Evolutionary conservation across 2,329 filamentous ascomycete species (phyloP), one percentile per base, ranked within the genome.

Genomic region (Nemania bipapillata): DNA sequence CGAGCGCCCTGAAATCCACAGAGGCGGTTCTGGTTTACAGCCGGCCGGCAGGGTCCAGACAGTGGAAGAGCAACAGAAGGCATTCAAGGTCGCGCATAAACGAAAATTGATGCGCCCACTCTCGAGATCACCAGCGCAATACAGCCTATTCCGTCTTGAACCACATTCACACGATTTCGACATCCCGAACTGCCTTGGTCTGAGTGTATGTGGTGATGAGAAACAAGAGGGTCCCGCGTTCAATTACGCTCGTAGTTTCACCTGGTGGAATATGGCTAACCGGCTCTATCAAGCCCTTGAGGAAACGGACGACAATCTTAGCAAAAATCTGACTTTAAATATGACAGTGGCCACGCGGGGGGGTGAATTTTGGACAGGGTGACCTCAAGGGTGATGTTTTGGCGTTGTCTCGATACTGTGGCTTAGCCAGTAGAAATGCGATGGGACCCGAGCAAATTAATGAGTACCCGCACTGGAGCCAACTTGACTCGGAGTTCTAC

Each of bases 261-360:
- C 71, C 11, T 73, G 71, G 71, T 69, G 70, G 60, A 66, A 73
- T 26, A 57, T 73, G 53, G 63, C 71, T 2, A 69, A 65, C 22
- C 63, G 63, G 5, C 37, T 73, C 1, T 56, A 69, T 47, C 28
- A 55, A 35, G 54, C 63, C 11, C 69, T 73, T 20, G 57, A 68
- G 32, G 50, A 22, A 22, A 53, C 67, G 0, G 54, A 63, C 11
- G 30, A 55, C 17, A 65, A 60, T 22, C 32, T 70, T n/a, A 15
- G n/a, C 4, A 4, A n/a, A 7, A 49, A 63, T 17, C 28, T 52
- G 11, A 63, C 59, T 37, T 32, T 71, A 24, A 45, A 55, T 26
- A 40, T 62, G 30, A 57, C 40, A 35, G n/a, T 5, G 20, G 57
- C 54, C 15, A 56, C 66, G 47, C 47, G 52, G n/a, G 56, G n/a